Evolutionary conservation across 2,329 filamentous ascomycete species (phyloP).

Genomic region (Blastomyces silverae): DNA sequence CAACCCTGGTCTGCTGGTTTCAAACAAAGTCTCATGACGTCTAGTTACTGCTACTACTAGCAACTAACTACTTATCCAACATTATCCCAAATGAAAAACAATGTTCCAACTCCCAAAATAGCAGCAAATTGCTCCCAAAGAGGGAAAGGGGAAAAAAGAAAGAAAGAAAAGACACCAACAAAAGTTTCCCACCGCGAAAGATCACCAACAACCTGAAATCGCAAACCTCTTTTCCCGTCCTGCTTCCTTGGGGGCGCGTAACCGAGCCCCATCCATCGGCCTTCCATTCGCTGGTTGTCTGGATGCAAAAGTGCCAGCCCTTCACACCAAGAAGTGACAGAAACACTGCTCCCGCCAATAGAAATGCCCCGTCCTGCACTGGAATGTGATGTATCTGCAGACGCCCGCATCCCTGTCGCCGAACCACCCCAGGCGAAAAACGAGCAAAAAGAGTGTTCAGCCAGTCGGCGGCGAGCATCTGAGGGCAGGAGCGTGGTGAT

Average conservation of each 20-base stretch:
- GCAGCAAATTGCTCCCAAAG: background rate
- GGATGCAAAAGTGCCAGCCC: background rate
- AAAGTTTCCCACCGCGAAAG: background rate
- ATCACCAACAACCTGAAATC: background rate
- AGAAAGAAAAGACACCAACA: background rate
- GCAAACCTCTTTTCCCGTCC: background rate
- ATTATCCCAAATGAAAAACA: background rate
- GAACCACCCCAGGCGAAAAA: background rate
- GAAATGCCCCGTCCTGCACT: background rate
- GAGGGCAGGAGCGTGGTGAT: background rate
- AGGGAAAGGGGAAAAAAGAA: background rate
- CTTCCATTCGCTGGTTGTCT: slow-evolving; percentile 2
- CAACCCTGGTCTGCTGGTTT: no score
- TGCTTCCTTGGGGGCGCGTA: slow-evolving; percentile 10
- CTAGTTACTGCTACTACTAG: no score
- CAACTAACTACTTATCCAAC: no score
- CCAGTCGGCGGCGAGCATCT: slow-evolving; percentile 1
- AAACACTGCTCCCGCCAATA: slow-evolving; percentile 2
- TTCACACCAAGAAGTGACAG: slow-evolving; percentile 3
- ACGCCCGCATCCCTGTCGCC: slow-evolving; percentile 2
- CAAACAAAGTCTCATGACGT: no score
- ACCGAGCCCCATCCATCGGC: background rate
- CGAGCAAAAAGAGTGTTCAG: background rate
- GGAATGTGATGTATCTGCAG: slow-evolving; percentile 4
- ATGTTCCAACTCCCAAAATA: slow-evolving; percentile 3